These are phyloP conservation scores for Apiospora marii DNA, from an alignment of 2,329 filamentous ascomycete species.

Conservation along the genomic window DNA sequence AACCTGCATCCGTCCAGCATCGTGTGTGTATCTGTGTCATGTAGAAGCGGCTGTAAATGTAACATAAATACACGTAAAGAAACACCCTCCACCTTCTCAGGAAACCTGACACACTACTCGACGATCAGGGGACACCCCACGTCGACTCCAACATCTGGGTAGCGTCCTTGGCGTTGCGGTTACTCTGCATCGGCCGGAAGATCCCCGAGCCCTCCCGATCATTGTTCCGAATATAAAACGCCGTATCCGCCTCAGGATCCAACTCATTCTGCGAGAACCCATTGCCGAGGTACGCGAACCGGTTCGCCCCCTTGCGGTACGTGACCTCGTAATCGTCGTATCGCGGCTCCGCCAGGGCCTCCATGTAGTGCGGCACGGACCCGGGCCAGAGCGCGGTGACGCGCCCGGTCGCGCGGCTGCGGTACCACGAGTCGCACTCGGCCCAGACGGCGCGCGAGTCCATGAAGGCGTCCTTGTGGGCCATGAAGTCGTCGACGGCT, in stretches of 20 bases:
- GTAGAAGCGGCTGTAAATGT: too few species aligned
- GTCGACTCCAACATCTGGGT: not conserved
- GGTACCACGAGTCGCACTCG: constrained; percentile 33
- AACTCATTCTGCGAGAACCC: constrained; percentile 28
- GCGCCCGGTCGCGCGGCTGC: constrained; percentile 26
- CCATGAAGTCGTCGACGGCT: constrained; percentile 38
- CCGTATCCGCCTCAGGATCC: not conserved
- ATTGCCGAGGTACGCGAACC: constrained; percentile 28
- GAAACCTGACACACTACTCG: not conserved
- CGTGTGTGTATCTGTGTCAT: too few species aligned
- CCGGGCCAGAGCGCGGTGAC: constrained; percentile 32
- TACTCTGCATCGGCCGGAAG: not conserved
- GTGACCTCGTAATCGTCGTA: constrained; percentile 34
- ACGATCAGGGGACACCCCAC: not conserved
- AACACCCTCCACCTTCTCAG: not conserved
- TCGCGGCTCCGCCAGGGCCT: constrained; percentile 32
- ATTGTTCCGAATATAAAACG: not conserved
- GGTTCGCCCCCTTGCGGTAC: constrained; percentile 24
- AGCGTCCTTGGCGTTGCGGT: not conserved
- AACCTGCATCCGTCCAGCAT: too few species aligned
- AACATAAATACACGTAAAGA: too few species aligned
- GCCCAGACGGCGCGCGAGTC: constrained; percentile 36
- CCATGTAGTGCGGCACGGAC: constrained; percentile 31
- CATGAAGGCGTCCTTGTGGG: constrained; percentile 23
- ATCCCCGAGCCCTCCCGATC: not conserved